Evolutionary conservation across 2,329 filamentous ascomycete species (phyloP), one percentile per base, ranked within the genome.

Genomic region (Apiospora marii): DNA sequence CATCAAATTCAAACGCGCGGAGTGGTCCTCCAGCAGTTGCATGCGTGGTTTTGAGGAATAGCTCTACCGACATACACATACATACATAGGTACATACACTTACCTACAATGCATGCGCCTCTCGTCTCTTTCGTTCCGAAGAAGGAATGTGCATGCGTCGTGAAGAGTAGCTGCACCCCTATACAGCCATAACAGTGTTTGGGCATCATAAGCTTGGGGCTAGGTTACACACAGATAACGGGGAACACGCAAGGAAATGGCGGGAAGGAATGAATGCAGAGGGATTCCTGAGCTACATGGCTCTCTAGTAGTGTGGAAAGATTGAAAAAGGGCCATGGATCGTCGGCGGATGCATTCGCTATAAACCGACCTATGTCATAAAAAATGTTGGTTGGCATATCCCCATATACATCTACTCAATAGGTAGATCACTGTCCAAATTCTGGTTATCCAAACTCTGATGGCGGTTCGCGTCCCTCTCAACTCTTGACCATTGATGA

Each of bases 151-250:
- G 22, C 8, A 49, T 49, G 7, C 46, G 46, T 12, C 46, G 46
- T 12, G 22, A n/a, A 49, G 7, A 49, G 7, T 22, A 49, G 46
- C 46, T 8, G 8, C 6, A n/a, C 27, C 27, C 27, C 27, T 4
- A 30, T 30, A 30, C 27, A 30, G 27, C 6, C 44, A 22, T 6
- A 19, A 22, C 22, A 3, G n/a, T 10, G 46, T 3, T n/a, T 49
- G 46, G 44, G 46, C 46, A 22, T n/a, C 46, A 12, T 2, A 49
- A 49, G 22, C 7, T 6, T n/a, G 10, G 22, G 19, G 19, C n/a
- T 48, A 49, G 19, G 46, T 49, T n/a, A 49, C 46, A 49, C 46
- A 49, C 46, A 49, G 46, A 49, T 49, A 49, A 49, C 37, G 46
- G 22, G 46, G 46, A n/a, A n/a, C 8, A 22, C n/a, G 10, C 46